Conservation (phyloP, 176 grass and related monocot species). For the Musa acuminata region DNA sequence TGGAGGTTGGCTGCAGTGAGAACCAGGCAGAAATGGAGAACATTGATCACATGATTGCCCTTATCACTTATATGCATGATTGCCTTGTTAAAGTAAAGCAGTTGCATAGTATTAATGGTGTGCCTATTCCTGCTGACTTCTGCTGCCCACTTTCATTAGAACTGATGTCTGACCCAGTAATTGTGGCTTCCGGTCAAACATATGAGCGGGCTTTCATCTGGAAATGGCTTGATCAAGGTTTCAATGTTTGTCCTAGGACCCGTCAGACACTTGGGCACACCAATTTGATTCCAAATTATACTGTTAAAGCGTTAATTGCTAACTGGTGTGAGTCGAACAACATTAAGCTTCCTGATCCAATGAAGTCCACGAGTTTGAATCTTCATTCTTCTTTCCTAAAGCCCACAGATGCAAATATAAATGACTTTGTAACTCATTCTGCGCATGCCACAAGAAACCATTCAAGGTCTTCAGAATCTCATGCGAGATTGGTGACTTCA, state of each 20-base stretch:
- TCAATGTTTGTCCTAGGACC: conserved; percentile 89
- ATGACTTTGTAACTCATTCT: conserved; percentile 34
- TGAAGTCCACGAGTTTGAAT: conserved; percentile 68
- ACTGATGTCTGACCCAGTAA: conserved; percentile 97
- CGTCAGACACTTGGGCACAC: conserved; percentile 80
- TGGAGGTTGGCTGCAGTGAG: conserved; percentile 38
- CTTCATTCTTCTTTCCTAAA: conserved; percentile 45
- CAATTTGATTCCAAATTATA: conserved; percentile 99
- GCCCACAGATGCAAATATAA: conserved; percentile 32
- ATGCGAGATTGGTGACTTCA: conserved; percentile 32
- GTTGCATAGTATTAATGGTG: conserved; percentile 65
- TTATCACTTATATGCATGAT: conserved; percentile 72
- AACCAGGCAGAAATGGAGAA: conserved; percentile 45
- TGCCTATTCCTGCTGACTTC: conserved; percentile 92
- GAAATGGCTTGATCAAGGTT: conserved; percentile 92
- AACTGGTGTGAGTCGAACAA: conserved; percentile 98
- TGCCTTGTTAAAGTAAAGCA: conserved; percentile 53
- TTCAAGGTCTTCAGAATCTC: conserved; percentile 53
- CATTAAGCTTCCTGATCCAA: conserved; percentile 88
- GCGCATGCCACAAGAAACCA: conserved; percentile 28
- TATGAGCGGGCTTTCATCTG: conserved; percentile 91
- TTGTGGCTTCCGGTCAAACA: conserved; percentile 95
- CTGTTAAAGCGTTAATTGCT: conserved; percentile 95
- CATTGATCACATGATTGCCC: conserved; percentile 47
- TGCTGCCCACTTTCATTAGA: conserved; percentile 89